Evolutionary conservation across 179 eudicot genomes (phyloP).

Genomic region (Drosera spatulata): DNA sequence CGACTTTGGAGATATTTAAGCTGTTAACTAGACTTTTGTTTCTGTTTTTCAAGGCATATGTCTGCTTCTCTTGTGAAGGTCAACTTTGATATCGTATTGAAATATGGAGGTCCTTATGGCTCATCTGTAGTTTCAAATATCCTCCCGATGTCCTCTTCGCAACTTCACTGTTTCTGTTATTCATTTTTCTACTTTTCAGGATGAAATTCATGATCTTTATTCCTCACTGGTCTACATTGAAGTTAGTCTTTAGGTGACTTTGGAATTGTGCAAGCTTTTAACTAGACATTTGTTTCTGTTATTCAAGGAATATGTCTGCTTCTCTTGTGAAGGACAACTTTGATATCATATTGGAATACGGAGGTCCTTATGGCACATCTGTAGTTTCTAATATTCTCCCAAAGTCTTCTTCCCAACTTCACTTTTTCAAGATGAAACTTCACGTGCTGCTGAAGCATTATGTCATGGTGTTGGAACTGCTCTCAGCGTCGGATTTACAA

Average conservation of each 20-base stretch:
- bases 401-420: conserved; percentile 23
- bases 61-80: conserved; percentile 38
- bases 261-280: too few species aligned
- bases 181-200: too few species aligned
- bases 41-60: too few species aligned
- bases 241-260: too few species aligned
- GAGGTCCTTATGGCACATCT: conserved; percentile 40
- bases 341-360: conserved; percentile 53
- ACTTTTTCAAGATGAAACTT: conserved; percentile 51
- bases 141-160: conserved; percentile 16
- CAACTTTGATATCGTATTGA: conserved; percentile 46
- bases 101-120: conserved; percentile 48
- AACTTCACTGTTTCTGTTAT: conserved; percentile 21
- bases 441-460: conserved; percentile 37
- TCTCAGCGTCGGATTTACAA: conserved; percentile 11
- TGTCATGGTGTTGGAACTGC: conserved; percentile 34
- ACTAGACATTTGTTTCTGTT: too few species aligned
- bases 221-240: too few species aligned
- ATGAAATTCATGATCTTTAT: too few species aligned
- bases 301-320: conserved; percentile 10
- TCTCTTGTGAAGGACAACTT: conserved; percentile 40
- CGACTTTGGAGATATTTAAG: too few species aligned
- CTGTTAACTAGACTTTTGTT: too few species aligned
- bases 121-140: conserved; percentile 39
- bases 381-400: conserved; percentile 30